These are phyloP conservation scores for Acanthochlamys bracteata DNA, from an alignment of 106 monocot species.

Conservation along the genomic window DNA sequence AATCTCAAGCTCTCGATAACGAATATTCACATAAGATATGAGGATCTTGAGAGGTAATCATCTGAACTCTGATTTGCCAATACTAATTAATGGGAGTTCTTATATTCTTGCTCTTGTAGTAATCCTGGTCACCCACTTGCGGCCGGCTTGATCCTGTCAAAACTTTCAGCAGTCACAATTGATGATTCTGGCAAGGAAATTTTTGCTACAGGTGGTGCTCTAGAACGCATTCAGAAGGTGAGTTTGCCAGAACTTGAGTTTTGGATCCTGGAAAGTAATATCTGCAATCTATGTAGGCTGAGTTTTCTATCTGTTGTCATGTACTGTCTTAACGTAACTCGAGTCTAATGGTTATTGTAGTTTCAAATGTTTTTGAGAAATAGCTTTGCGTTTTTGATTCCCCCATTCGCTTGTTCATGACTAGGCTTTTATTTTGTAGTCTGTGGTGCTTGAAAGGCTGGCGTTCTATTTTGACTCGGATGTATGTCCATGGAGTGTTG, in stretches of 20 bases:
- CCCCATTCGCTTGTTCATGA: too few species aligned
- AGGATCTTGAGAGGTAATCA: constrained; percentile 82
- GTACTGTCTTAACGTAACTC: too few species aligned
- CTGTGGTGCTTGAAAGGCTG: constrained; percentile 82
- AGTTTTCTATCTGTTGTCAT: too few species aligned
- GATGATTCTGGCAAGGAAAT: constrained; percentile 92
- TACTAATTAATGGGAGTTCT: not conserved
- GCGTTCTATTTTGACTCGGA: constrained; percentile 96
- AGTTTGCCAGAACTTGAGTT: too few species aligned
- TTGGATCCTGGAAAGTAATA: not conserved
- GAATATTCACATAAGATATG: constrained; percentile 97
- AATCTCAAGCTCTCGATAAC: constrained; percentile 91
- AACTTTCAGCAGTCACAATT: constrained; percentile 87
- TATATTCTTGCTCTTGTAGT: constrained; percentile 41
- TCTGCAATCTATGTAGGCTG: too few species aligned
- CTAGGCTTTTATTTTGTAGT: constrained; percentile 39
- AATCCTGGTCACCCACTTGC: constrained; percentile 99
- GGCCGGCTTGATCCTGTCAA: constrained; percentile 61
- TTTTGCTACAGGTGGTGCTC: constrained; percentile 89
- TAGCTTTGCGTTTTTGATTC: too few species aligned
- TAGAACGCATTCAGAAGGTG: constrained; percentile 91
- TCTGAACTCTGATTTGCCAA: not conserved
- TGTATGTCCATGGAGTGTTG: constrained; percentile 67
- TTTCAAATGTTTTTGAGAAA: too few species aligned
- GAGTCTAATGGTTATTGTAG: too few species aligned